Evolutionary conservation across 2,329 filamentous ascomycete species (phyloP), one percentile per base, ranked within the genome.

Genomic region (Cytospora chrysosperma): DNA sequence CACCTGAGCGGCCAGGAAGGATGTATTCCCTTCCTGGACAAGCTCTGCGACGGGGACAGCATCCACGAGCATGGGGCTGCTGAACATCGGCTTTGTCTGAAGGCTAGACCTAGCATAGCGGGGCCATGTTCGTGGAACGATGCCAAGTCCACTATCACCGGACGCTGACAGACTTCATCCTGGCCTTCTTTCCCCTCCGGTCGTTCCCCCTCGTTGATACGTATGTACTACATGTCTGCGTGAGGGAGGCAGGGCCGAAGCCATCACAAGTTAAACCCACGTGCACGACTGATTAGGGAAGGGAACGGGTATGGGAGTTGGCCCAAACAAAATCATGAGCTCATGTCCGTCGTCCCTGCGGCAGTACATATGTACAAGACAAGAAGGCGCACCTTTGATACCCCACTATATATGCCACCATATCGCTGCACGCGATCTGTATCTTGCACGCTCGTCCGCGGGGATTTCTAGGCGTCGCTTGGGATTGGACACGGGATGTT

Each of bases 351-450:
- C n/a, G n/a, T 34, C 32, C 4, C 9, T 34, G 32, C 32, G 32
- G 50, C 50, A 47, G n/a, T 32, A 53, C n/a, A n/a, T n/a, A n/a
- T n/a, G n/a, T n/a, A n/a, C n/a, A n/a, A n/a, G n/a, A n/a, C 43
- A 49, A 27, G 24, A 53, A 37, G n/a, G 27, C 32, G 32, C 32
- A 59, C n/a, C 28, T 30, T 49, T 30, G 24, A 50, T 15, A 26
- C 32, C 30, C 24, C 28, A 13, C 19, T 24, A 50, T 60, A 19
- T 24, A 50, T 60, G 26, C 40, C 49, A 60, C 57, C 19, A 54
- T 34, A 60, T 60, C n/a, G 49, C 27, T 60, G 58, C 58, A 49
- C 53, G 50, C 37, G 30, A 49, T 27, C 26, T n/a, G 37, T n/a
- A 26, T 8, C 28, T 27, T 50, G 58, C 58, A 43, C n/a, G 34